A percentile compares a stretch with the other conserved stretches of the same genome.
Conservation (phyloP, 176 grass and related monocot species). For the Juncus effusus region DNA sequence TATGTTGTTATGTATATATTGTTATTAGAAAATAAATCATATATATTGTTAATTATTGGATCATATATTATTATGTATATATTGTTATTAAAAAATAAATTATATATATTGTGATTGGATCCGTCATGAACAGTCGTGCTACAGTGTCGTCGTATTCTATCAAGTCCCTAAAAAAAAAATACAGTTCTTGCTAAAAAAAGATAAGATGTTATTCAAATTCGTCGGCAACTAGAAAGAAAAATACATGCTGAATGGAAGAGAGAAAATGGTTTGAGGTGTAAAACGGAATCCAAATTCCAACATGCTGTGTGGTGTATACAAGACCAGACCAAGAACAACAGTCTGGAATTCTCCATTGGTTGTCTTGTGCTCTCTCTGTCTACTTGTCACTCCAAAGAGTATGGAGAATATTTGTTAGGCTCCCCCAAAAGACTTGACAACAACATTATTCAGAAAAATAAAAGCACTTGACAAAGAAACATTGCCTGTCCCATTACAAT, state of each 20-base stretch:
- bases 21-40: no score
- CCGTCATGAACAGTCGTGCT: no score
- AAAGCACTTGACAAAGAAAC: background rate
- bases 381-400: slow-evolving; percentile 3
- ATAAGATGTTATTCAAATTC: background rate
- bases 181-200: no score
- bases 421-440: no score
- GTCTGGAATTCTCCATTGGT: background rate
- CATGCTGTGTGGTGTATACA: slow-evolving; percentile 1
- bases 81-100: no score
- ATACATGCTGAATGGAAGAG: background rate
- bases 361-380: background rate
- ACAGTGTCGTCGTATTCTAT: no score
- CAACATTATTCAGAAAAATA: no score
- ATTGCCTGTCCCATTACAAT: slow-evolving; percentile 12
- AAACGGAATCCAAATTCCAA: slow-evolving; percentile 10
- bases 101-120: no score
- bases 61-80: no score
- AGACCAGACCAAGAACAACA: background rate
- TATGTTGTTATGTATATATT: no score
- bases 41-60: no score
- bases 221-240: slow-evolving; percentile 7
- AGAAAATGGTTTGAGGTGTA: background rate
- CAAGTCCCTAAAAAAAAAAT: no score
- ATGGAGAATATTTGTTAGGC: slow-evolving; percentile 9